Evolutionary conservation across 768 basidiomycete genomes (phyloP), one percentile per base, ranked within the genome.

Genomic region (Coprinellus micaceus): DNA sequence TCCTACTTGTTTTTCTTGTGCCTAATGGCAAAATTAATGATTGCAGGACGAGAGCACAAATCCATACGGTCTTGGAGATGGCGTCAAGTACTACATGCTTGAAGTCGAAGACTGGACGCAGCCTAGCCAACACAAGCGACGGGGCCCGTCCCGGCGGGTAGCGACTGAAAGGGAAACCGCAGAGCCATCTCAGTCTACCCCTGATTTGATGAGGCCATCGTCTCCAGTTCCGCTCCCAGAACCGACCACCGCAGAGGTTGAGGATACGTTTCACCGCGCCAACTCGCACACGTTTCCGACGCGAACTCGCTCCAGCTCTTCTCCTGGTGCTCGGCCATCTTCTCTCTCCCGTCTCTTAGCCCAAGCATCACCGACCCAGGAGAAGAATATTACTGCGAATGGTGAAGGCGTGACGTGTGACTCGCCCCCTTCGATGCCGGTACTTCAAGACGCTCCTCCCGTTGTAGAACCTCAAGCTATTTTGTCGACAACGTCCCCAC

Each of bases 31-130:
- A 51, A 47, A 54, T 9, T 9, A 37, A 17, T 9, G 17, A 37
- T 9, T 17, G 26, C 58, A 94, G 92, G 88, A 92, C 65, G 83
- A 90, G 29, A 78, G 73, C 17, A 91, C 85, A 52, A 95, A 95
- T 69, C 93, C 93, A n/a, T 95, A 91, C 68, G 86, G 87, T 0
- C 80, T 96, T 7, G 85, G 88, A 1, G 86, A 92, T 60, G 93
- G 94, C 26, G 86, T 92, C 57, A 95, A 95, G 72, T 95, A 91
- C 62, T 94, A 91, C 69, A 88, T 93, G 84, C 82, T 95, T 19
- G 89, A 94, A 71, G 93, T 94, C 21, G 93, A 96, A 67, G 90
- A 92, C 63, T 96, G 93, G 92, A 91, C 89, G 1, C 88, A 91
- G 63, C 84, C 87, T 1, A 80, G 77, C 47, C 80, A 81, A 36